These are phyloP conservation scores for Candida vartiovaarae DNA, from an alignment of 805 yeast genomes.

Conservation along the genomic window DNA sequence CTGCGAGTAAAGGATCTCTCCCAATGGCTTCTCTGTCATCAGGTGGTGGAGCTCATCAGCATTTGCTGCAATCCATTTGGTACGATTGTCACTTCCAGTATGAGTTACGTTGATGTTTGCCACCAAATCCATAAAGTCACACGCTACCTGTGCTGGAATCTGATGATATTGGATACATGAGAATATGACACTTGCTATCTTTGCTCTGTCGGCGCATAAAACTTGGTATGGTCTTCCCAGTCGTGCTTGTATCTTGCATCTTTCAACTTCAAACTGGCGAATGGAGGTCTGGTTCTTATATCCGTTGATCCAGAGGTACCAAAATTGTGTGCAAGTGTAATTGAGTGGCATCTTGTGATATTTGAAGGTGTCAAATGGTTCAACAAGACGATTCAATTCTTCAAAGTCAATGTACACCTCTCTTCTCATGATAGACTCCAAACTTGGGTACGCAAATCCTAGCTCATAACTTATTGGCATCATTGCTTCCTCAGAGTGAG, in stretches of 20 bases:
- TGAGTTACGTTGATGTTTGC: not conserved
- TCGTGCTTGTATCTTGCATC: not conserved
- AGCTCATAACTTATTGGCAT: not conserved
- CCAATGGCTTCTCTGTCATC: no score
- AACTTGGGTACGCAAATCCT: not conserved
- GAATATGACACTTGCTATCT: conserved; percentile 1
- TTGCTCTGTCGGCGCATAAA: not conserved
- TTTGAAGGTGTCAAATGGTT: conserved; percentile 1
- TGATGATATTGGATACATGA: not conserved
- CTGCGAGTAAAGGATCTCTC: not conserved
- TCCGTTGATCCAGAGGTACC: conserved; percentile 4
- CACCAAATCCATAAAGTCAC: not conserved
- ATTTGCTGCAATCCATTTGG: not conserved
- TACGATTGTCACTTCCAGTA: not conserved
- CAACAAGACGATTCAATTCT: conserved; percentile 1
- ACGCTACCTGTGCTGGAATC: conserved; percentile 1
- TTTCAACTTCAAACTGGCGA: not conserved
- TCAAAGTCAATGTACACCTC: conserved; percentile 6
- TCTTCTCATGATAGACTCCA: conserved; percentile 1
- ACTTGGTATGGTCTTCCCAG: not conserved
- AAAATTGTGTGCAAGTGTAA: conserved; percentile 2
- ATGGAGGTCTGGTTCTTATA: conserved; percentile 1
- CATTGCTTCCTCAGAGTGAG: not conserved
- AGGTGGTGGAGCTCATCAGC: no score
- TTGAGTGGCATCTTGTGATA: not conserved